A percentile compares a stretch with the other conserved stretches of the same genome.
Conservation (phyloP, 805 yeast genomes). For the Pichia eremophila region DNA sequence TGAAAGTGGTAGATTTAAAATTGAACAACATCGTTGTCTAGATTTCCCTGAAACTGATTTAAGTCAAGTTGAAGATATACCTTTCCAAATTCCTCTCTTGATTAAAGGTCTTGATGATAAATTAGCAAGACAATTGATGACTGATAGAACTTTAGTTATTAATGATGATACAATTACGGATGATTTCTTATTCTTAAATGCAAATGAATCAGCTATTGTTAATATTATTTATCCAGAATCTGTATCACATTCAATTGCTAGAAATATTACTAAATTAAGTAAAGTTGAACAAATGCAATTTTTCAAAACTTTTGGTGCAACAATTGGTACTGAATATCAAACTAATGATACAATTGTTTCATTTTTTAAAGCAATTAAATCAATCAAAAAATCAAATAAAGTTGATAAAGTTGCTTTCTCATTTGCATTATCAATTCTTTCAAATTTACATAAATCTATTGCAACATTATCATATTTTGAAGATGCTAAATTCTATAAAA, state of each 20-base stretch:
- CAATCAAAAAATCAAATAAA: conserved; percentile 18
- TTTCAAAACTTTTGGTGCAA: conserved; percentile 31
- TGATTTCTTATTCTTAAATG: conserved; percentile 33
- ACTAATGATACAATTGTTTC: conserved; percentile 24
- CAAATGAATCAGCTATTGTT: conserved; percentile 38
- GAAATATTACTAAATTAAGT: conserved; percentile 17
- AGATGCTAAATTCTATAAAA: conserved; percentile 9
- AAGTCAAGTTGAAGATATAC: conserved; percentile 38
- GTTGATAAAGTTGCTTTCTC: conserved; percentile 28
- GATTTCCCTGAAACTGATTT: conserved; percentile 17
- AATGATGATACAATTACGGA: conserved; percentile 9
- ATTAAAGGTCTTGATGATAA: conserved; percentile 30
- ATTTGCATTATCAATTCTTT: conserved; percentile 27
- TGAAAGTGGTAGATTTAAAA: conserved; percentile 27
- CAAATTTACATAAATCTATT: conserved; percentile 23
- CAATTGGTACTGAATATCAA: conserved; percentile 28
- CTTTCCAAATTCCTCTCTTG: conserved; percentile 54
- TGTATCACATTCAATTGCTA: conserved; percentile 19
- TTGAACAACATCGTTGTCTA: conserved; percentile 34
- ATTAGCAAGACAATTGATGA: conserved; percentile 31
- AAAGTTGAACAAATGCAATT: conserved; percentile 29
- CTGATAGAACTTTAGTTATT: conserved; percentile 30
- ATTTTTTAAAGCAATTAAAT: conserved; percentile 25
- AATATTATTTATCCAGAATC: conserved; percentile 36
- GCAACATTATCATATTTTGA: conserved; percentile 15